These are phyloP conservation scores for Chrysosporium keratinophilum DNA, from an alignment of 2,329 filamentous ascomycete species.

Conservation along the genomic window DNA sequence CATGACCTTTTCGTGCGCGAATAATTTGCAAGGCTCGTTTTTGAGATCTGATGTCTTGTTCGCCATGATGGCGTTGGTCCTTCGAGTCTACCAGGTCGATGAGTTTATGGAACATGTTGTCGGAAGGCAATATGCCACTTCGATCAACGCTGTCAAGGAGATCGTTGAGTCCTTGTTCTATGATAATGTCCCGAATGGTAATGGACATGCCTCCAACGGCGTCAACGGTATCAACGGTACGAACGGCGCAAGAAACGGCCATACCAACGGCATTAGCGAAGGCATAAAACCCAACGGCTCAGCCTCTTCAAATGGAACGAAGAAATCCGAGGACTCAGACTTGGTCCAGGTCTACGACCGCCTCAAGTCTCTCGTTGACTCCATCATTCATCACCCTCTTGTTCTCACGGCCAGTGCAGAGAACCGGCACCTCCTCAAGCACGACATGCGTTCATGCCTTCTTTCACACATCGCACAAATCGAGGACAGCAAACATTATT, in stretches of 20 bases:
- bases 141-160: neutral
- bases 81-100: slow-evolving; percentile 23
- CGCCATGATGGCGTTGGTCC: slow-evolving; percentile 24
- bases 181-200: too few species aligned
- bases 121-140: slow-evolving; percentile 3
- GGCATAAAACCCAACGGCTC: too few species aligned
- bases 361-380: slow-evolving; percentile 5
- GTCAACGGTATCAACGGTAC: too few species aligned
- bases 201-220: too few species aligned
- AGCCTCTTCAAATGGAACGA: too few species aligned
- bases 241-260: too few species aligned
- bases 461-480: slow-evolving; percentile 11
- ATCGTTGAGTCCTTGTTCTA: neutral
- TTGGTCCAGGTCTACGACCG: neutral
- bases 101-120: slow-evolving; percentile 22
- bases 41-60: slow-evolving; percentile 15
- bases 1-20: slow-evolving; percentile 20
- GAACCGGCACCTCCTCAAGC: neutral
- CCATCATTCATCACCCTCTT: slow-evolving; percentile 7
- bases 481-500: neutral
- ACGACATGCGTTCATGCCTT: slow-evolving; percentile 11
- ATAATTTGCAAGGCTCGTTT: slow-evolving; percentile 11
- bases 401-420: neutral
- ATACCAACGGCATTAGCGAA: too few species aligned
- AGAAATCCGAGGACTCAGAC: neutral